phyloP scores from a whole-genome alignment of 345 rosid species.

The sweet orange (Citrus sinensis) region DNA sequence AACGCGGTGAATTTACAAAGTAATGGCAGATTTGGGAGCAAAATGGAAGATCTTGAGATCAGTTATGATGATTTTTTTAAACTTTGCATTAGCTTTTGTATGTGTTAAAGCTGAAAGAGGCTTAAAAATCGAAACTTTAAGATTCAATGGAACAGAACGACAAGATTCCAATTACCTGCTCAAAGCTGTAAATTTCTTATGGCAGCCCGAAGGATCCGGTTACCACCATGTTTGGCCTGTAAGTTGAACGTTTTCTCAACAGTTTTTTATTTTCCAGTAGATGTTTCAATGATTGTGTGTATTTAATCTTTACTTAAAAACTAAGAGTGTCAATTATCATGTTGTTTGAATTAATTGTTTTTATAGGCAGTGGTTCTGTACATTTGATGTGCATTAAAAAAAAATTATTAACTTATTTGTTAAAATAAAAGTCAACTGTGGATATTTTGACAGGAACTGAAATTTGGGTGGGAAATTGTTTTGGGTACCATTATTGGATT shows the following conservation, averaged over 20 bases:
- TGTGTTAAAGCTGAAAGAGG: constrained; percentile 57
- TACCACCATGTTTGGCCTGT: constrained; percentile 83
- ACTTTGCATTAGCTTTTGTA: constrained; percentile 40
- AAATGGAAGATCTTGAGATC: constrained; percentile 42
- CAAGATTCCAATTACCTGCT: constrained; percentile 24
- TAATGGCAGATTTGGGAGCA: constrained; percentile 42
- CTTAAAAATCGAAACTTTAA: constrained; percentile 23
- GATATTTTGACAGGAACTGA: constrained; percentile 45
- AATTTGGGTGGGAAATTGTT: constrained; percentile 70
- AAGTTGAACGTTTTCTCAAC: constrained; percentile 13
- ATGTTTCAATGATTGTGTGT: neutral
- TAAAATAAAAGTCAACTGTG: neutral
- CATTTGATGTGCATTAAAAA: neutral
- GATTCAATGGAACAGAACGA: constrained; percentile 17
- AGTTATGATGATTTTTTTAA: constrained; percentile 21
- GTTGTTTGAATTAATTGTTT: neutral
- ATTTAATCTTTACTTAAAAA: neutral
- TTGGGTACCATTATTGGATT: constrained; percentile 65
- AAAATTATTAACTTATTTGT: neutral
- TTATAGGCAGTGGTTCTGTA: neutral
- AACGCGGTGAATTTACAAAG: neutral
- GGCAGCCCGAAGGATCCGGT: constrained; percentile 46
- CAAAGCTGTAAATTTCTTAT: constrained; percentile 31
- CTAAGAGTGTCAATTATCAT: neutral
- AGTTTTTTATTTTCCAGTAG: neutral